Evolutionary conservation across 768 basidiomycete genomes (phyloP).

Genomic region (Termitomyces sp.): DNA sequence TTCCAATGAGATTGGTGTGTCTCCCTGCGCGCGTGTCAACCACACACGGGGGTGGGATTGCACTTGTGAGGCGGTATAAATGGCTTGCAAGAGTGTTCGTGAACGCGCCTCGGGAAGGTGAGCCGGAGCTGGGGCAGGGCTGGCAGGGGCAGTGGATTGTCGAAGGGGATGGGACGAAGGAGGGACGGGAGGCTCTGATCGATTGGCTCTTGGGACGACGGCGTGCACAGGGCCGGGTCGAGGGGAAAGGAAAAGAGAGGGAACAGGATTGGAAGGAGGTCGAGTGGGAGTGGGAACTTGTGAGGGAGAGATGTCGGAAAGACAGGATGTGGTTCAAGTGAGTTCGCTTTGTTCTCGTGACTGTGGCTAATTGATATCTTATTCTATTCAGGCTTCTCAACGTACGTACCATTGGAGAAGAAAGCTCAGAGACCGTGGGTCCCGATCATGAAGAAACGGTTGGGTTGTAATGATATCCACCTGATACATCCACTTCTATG

Average conservation of each 20-base stretch:
- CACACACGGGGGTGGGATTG: conserved; percentile 55
- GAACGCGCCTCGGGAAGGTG: conserved; percentile 64
- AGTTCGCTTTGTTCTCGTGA: background rate
- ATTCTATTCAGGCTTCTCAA: background rate
- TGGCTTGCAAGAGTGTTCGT: conserved; percentile 53
- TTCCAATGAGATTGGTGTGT: conserved; percentile 42
- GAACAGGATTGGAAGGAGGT: background rate
- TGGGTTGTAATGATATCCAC: too few relatives aligned
- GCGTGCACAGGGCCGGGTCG: conserved; percentile 56
- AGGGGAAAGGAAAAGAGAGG: conserved; percentile 70
- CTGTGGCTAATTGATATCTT: background rate
- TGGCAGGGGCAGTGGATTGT: conserved; percentile 22
- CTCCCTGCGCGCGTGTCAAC: conserved; percentile 49
- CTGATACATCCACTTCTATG: too few relatives aligned
- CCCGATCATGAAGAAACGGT: background rate
- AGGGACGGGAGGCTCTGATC: conserved; percentile 68
- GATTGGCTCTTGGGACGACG: conserved; percentile 33
- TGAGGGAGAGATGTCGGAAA: conserved; percentile 12
- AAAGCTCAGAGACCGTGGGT: background rate
- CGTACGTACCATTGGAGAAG: background rate
- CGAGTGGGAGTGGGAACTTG: conserved; percentile 14
- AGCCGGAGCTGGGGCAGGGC: conserved; percentile 60
- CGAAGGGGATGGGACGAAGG: conserved; percentile 37
- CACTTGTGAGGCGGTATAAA: conserved; percentile 54
- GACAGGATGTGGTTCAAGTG: conserved; percentile 12